Evolutionary conservation across 1,284 basidiomycete species (phyloP), one percentile per base, ranked within the genome.

Genomic region (Heterobasidion irregulare): DNA sequence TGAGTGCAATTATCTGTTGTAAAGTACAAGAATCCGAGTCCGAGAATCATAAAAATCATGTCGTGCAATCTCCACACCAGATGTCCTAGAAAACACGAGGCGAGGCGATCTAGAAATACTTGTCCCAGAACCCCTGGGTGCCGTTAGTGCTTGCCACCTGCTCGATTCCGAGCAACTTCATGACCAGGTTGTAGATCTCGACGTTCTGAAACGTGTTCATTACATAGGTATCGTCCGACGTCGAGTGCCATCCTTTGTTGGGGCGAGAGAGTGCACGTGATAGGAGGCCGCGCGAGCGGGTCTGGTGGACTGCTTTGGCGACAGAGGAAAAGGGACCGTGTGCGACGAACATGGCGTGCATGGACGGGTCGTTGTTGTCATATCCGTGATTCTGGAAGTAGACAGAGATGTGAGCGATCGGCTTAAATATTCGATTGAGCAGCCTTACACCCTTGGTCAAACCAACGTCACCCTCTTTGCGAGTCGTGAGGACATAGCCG

Each of bases 341-440:
- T 2, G 91, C 90, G 58, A 95, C 86, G 68, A 96, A 95, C 68
- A 92, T 86, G 0, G 92, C 92, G 55, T 85, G 83, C 94, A 96
- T 96, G 3, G 87, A 77, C 8, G 73, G 65, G 44, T 84, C 79
- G 13, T 76, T 68, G 61, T 93, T 93, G 65, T 94, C 92, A 65
- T 92, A 93, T 9, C 89, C 91, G 60, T 94, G 89, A 59, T 84
- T 91, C 82, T 91, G 61, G 19, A 5, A 26, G 50, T 45, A 8
- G 18, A 34, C 53, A 49, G 35, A 8, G 36, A 16, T 36, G 32
- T 53, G 8, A 15, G 47, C 8, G 15, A 15, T 32, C 8, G 8
- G 18, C 18, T 19, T 44, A 8, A 48, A 41, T 32, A 16, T 26
- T 26, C 26, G 6, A 26, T 26, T 5, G 26, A 26, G 43, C 3